Conservation (phyloP, 2,329 filamentous ascomycete genomes). For the Fusarium scirpi region DNA sequence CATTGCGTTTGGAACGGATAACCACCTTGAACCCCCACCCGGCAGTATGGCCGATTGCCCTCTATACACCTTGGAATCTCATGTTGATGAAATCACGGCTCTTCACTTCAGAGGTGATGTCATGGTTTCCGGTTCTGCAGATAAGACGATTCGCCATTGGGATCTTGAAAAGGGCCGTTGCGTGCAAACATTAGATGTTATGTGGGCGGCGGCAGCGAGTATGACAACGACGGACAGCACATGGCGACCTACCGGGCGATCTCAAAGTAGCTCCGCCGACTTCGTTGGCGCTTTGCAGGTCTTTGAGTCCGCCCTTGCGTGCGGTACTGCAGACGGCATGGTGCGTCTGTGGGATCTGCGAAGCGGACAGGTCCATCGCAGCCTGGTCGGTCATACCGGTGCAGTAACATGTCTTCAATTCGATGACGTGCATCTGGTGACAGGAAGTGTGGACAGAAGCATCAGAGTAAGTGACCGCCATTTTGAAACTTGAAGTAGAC, state of each 20-base stretch:
- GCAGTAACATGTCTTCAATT: slow-evolving; percentile 96
- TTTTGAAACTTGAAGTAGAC: background rate
- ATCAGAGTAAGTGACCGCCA: slow-evolving; percentile 79
- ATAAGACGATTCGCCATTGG: slow-evolving; percentile 98
- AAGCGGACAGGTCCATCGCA: slow-evolving; percentile 96
- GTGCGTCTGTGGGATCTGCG: slow-evolving; percentile 96
- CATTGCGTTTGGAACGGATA: slow-evolving; percentile 79
- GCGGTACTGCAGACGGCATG: slow-evolving; percentile 97
- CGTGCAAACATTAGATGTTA: slow-evolving; percentile 95
- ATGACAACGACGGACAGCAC: slow-evolving; percentile 69
- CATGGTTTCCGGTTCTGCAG: slow-evolving; percentile 92
- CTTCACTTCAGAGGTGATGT: slow-evolving; percentile 90
- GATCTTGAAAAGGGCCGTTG: slow-evolving; percentile 97
- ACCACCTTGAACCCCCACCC: slow-evolving; percentile 76
- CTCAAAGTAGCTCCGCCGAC: slow-evolving; percentile 76
- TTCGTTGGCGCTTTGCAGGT: slow-evolving; percentile 96
- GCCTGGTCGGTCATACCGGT: slow-evolving; percentile 93
- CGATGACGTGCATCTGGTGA: slow-evolving; percentile 94
- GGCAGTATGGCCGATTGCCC: slow-evolving; percentile 91
- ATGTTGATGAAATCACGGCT: slow-evolving; percentile 94
- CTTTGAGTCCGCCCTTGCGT: slow-evolving; percentile 94
- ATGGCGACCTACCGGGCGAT: slow-evolving; percentile 80
- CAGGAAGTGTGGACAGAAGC: slow-evolving; percentile 90
- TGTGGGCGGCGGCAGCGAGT: slow-evolving; percentile 91
- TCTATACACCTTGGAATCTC: slow-evolving; percentile 87